Conservation (phyloP, 2,329 filamentous ascomycete genomes). For the Penicillium hesseltinei region DNA sequence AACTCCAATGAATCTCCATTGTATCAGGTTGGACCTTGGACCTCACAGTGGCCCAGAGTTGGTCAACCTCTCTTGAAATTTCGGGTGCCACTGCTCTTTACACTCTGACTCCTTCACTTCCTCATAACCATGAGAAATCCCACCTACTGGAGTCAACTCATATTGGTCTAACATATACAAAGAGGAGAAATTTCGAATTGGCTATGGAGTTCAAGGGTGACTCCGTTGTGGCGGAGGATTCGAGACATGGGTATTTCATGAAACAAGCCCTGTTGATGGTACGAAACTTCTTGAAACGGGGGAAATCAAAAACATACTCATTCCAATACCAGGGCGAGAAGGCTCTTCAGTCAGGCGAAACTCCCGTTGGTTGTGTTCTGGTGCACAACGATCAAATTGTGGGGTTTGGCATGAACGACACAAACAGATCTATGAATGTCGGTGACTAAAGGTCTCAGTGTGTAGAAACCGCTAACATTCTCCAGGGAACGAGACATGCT, state of each 20-base stretch:
- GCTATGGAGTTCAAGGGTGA: slow-evolving; percentile 1
- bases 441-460: slow-evolving; percentile 17
- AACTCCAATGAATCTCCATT: background rate
- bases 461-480: slow-evolving; percentile 33
- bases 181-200: background rate
- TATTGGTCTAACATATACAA: background rate
- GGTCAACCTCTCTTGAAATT: slow-evolving; percentile 4
- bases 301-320: background rate
- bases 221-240: slow-evolving; percentile 17
- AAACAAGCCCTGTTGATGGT: slow-evolving; percentile 85
- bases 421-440: slow-evolving; percentile 76
- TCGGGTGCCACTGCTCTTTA: background rate
- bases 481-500: slow-evolving; percentile 88
- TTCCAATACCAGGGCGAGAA: slow-evolving; percentile 66
- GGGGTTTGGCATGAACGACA: slow-evolving; percentile 93
- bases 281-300: slow-evolving; percentile 19
- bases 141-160: background rate
- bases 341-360: slow-evolving; percentile 83
- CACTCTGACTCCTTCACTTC: background rate
- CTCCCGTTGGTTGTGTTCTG: slow-evolving; percentile 93
- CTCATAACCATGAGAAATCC: background rate
- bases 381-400: slow-evolving; percentile 78
- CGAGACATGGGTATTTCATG: slow-evolving; percentile 66
- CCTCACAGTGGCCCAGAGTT: background rate
- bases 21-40: background rate